phyloP scores from a whole-genome alignment of 179 eudicot species.

The Gypsophila paniculata region DNA sequence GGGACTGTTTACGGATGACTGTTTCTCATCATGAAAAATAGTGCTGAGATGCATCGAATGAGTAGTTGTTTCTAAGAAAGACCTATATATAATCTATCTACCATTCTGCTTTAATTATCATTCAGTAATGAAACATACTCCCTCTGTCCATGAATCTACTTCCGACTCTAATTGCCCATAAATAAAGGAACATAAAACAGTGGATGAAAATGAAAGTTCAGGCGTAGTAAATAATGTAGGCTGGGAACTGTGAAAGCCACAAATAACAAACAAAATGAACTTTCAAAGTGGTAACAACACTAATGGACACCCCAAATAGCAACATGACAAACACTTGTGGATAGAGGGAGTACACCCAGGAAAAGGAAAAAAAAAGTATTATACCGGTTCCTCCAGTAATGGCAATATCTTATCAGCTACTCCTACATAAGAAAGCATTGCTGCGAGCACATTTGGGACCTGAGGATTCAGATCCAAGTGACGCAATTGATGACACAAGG shows the following conservation, averaged over 20 bases:
- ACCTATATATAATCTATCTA: background rate
- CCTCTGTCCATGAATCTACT: no score
- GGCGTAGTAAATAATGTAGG: no score
- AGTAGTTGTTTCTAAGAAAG: background rate
- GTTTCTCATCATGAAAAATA: background rate
- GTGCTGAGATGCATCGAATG: background rate
- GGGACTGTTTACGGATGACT: background rate
- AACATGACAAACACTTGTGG: no score
- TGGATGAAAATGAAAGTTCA: no score
- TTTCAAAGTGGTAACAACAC: no score
- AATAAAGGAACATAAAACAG: no score
- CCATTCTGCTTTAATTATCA: background rate
- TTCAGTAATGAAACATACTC: conserved; percentile 5
- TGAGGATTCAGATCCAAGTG: conserved; percentile 88
- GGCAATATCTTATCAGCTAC: conserved; percentile 83
- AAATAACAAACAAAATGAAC: no score
- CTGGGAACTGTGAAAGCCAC: no score
- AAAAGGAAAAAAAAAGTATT: background rate
- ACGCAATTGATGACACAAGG: conserved; percentile 83
- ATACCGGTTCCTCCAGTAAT: conserved; percentile 92
- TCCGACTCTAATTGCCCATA: no score
- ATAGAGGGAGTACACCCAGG: no score
- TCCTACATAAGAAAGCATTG: conserved; percentile 88
- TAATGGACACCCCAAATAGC: no score
- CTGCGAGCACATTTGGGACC: conserved; percentile 78